Evolutionary conservation across 2,329 filamentous ascomycete genomes (phyloP).

Genomic region (Hansfordia pulvinata): DNA sequence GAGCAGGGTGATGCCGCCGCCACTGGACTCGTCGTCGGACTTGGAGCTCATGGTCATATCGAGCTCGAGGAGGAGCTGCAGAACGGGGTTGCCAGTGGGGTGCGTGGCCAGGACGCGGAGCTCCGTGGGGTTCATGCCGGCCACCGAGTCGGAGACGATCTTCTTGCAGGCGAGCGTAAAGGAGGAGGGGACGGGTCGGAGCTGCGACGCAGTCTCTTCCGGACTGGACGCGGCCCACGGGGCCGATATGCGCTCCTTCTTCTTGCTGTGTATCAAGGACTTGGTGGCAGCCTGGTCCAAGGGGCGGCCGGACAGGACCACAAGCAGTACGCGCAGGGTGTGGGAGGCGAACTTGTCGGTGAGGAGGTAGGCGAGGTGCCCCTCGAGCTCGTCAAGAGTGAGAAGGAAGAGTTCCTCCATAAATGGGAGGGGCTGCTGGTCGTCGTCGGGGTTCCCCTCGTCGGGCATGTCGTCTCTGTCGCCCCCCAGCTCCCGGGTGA

Average conservation of each 20-base stretch:
- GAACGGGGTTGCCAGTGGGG: constrained; percentile 77
- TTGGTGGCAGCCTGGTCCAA: constrained; percentile 56
- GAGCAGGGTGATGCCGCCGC: constrained; percentile 42
- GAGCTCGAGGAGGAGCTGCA: constrained; percentile 82
- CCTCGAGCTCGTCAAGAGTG: constrained; percentile 78
- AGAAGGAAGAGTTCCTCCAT: constrained; percentile 80
- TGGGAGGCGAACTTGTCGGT: constrained; percentile 88
- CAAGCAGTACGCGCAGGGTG: constrained; percentile 69
- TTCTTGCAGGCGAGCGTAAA: constrained; percentile 70
- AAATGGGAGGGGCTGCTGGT: constrained; percentile 37
- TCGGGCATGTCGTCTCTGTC: constrained; percentile 26
- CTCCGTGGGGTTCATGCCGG: constrained; percentile 63
- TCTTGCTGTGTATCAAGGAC: constrained; percentile 77
- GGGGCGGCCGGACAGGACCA: constrained; percentile 74
- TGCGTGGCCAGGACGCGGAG: constrained; percentile 77
- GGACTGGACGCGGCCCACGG: constrained; percentile 34
- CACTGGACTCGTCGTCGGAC: constrained; percentile 29
- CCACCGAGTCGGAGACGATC: constrained; percentile 65
- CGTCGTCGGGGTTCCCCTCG: constrained; percentile 27
- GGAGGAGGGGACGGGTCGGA: constrained; percentile 57
- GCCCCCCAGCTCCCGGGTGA: constrained; percentile 57
- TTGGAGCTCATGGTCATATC: constrained; percentile 67
- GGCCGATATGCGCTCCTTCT: constrained; percentile 71
- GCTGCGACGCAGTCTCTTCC: constrained; percentile 28
- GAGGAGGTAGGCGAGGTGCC: constrained; percentile 67